A percentile compares a stretch with the other conserved stretches of the same genome.
Evolutionary conservation across 495 filamentous ascomycete species (phyloP).

Genomic region (Penicillium diatomitis): DNA sequence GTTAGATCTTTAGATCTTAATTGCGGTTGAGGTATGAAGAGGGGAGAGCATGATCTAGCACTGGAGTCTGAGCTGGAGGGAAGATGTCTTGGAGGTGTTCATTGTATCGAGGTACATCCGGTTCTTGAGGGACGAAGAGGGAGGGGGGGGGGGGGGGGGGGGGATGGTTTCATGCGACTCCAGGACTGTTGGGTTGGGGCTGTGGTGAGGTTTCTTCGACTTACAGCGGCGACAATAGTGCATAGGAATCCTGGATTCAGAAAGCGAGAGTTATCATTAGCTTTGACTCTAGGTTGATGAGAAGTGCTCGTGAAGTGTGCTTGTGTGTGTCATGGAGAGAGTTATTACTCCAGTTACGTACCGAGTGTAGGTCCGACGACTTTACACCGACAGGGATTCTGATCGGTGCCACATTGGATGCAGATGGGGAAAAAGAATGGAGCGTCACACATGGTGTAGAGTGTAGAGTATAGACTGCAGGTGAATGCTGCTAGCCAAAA

Average conservation of each 20-base stretch:
- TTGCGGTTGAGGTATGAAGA: too few species aligned
- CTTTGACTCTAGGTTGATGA: not conserved
- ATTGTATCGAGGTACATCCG: too few species aligned
- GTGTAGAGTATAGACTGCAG: too few species aligned
- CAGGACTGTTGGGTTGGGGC: too few species aligned
- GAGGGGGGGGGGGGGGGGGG: too few species aligned
- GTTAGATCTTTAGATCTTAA: too few species aligned
- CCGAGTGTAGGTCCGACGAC: constrained; percentile 52
- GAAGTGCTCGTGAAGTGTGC: not conserved
- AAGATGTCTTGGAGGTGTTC: too few species aligned
- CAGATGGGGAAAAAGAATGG: constrained; percentile 42
- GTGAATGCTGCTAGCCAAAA: not conserved
- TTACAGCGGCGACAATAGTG: constrained; percentile 43
- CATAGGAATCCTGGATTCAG: constrained; percentile 29
- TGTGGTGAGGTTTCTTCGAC: constrained; percentile 6
- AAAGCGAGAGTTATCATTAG: not conserved
- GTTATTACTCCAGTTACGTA: constrained; percentile 11
- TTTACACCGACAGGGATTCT: constrained; percentile 56
- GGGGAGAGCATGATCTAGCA: too few species aligned
- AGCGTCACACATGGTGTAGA: constrained; percentile 24
- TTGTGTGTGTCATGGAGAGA: not conserved
- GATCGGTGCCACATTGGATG: constrained; percentile 47
- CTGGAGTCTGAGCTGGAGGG: too few species aligned
- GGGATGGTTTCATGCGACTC: too few species aligned
- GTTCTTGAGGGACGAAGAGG: too few species aligned